Conservation (phyloP, 257 asterid genomes). For the Cynanchum wilfordii region DNA sequence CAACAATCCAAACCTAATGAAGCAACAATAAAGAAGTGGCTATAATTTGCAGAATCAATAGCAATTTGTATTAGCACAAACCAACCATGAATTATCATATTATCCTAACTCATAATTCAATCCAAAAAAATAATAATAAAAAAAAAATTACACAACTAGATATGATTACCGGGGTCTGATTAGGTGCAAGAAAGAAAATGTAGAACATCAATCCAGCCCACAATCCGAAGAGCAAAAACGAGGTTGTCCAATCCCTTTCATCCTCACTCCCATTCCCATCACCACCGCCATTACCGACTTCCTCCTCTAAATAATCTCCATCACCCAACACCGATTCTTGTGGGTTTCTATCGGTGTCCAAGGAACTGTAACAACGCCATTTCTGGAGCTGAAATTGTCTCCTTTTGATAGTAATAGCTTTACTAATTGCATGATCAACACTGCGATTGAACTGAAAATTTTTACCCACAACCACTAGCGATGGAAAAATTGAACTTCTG, state of each 20-base stretch:
- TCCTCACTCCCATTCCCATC: conserved; percentile 36
- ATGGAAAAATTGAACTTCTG: conserved; percentile 14
- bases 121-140: too few relatives aligned
- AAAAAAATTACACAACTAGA: too few relatives aligned
- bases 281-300: conserved; percentile 20
- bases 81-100: background rate
- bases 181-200: conserved; percentile 65
- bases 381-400: conserved; percentile 19
- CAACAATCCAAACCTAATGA: background rate
- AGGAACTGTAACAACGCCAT: conserved; percentile 32
- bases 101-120: too few relatives aligned
- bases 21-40: background rate
- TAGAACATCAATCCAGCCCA: conserved; percentile 86
- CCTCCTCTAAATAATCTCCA: conserved; percentile 28
- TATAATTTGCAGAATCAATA: background rate
- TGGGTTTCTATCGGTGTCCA: conserved; percentile 36
- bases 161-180: conserved; percentile 80
- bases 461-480: background rate
- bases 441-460: conserved; percentile 13
- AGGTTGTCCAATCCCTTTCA: conserved; percentile 86
- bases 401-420: conserved; percentile 11
- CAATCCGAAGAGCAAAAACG: conserved; percentile 63
- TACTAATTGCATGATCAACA: background rate
- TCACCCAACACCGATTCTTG: conserved; percentile 38
- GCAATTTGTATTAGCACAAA: background rate